Conservation (phyloP, 306 rosid species). For the Vigna reflexopilosa region DNA sequence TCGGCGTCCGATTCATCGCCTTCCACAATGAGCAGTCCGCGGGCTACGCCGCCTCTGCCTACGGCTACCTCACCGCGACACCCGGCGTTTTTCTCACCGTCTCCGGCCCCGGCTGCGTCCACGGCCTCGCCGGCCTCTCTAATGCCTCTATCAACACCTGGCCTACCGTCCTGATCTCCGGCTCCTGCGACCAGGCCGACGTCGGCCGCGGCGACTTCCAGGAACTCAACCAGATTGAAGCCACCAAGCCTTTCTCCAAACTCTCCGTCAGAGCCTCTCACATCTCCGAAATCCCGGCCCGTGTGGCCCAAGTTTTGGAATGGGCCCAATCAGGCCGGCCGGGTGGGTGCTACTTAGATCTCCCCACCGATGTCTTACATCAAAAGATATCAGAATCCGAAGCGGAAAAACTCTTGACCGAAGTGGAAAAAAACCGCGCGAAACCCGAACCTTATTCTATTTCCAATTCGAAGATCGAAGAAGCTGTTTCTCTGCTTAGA, state of each 20-base stretch:
- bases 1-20: slow-evolving; percentile 81
- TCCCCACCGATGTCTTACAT: slow-evolving; percentile 85
- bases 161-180: slow-evolving; percentile 93
- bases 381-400: slow-evolving; percentile 65
- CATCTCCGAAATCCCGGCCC: slow-evolving; percentile 66
- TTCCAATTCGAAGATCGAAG: slow-evolving; percentile 46
- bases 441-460: not conserved
- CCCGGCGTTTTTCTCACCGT: slow-evolving; percentile 95
- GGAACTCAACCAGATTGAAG: slow-evolving; percentile 88
- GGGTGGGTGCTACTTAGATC: slow-evolving; percentile 86
- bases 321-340: slow-evolving; percentile 68
- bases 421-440: slow-evolving; percentile 44
- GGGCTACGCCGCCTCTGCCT: slow-evolving; percentile 96
- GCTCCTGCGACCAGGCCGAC: slow-evolving; percentile 80
- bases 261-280: slow-evolving; percentile 67
- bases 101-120: slow-evolving; percentile 97
- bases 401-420: slow-evolving; percentile 61
- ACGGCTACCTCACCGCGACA: slow-evolving; percentile 78
- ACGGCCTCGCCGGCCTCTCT: slow-evolving; percentile 92
- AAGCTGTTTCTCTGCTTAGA: slow-evolving; percentile 65
- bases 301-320: slow-evolving; percentile 63
- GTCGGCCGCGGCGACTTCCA: slow-evolving; percentile 96
- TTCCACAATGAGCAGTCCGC: slow-evolving; percentile 98
- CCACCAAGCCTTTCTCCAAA: slow-evolving; percentile 78
- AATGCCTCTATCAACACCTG: slow-evolving; percentile 82